These are phyloP conservation scores for Volvox reticuliferus DNA, from an alignment of 139 green algal genomes.

Conservation along the genomic window DNA sequence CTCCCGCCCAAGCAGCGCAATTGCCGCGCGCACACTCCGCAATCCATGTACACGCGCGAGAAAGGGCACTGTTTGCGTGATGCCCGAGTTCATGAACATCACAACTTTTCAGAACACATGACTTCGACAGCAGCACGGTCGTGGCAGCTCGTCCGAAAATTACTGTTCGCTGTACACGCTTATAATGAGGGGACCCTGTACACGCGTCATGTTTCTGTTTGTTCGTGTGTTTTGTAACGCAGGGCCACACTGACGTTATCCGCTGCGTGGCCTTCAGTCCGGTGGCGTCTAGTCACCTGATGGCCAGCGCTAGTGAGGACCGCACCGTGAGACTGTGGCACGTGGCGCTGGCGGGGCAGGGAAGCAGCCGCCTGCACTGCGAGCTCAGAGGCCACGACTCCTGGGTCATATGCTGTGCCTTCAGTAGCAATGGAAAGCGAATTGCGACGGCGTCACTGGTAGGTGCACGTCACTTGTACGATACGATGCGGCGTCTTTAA, in stretches of 20 bases:
- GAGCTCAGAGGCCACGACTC: conserved; percentile 34
- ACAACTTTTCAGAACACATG: too few species aligned
- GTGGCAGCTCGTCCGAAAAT: too few species aligned
- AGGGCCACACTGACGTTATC: conserved; percentile 44
- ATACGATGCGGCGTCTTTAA: too few species aligned
- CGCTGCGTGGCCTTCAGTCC: conserved; percentile 40
- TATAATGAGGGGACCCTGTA: too few species aligned
- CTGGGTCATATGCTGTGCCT: conserved; percentile 27
- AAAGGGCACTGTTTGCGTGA: too few species aligned
- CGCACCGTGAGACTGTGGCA: conserved; percentile 41
- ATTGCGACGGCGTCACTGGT: conserved; percentile 19
- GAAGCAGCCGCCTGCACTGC: conserved; percentile 31
- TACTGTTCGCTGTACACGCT: background rate
- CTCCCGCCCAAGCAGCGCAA: too few species aligned
- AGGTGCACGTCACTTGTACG: background rate
- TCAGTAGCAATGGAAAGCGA: conserved; percentile 28
- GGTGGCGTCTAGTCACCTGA: conserved; percentile 2
- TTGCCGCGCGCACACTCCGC: too few species aligned
- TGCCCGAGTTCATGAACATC: too few species aligned
- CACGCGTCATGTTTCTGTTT: background rate
- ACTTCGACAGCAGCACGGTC: too few species aligned
- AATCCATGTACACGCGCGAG: too few species aligned
- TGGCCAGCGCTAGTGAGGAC: conserved; percentile 31
- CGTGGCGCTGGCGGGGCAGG: conserved; percentile 26
- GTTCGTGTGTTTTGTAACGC: background rate